Base-by-base conservation (phyloP, 176 grass and related monocot species). In the Raddia guianensis region DNA sequence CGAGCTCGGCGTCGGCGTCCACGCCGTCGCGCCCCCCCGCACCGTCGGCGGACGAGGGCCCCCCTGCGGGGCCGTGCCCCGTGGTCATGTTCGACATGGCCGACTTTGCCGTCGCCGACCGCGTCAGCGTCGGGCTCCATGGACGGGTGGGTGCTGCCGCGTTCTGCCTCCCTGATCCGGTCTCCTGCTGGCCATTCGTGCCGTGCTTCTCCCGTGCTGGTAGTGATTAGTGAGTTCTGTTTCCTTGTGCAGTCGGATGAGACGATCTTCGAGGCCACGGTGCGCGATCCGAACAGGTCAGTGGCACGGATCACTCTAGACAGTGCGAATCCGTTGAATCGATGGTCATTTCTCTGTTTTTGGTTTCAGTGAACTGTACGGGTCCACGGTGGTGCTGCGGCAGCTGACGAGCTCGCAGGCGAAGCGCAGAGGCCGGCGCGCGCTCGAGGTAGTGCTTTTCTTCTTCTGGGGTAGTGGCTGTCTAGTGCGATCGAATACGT, bases 121-220 rank as follows among this genome's bases (percentile, higher is more conserved):
- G 86, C 67, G 92, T 98, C 69, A 95, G 92, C 75, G 84, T 98
- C 50, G 92, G 95, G 16, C 95, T 98, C 88, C 95, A 98, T 49
- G 95, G 90, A 61, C 89, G 92, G 92, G 95, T 91, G 50, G 53
- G 90, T 79, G 45, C 32, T 79, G 45, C 32, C 43, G 19, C n/a
- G 14, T 16, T 14, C 12, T 32, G 13, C 43, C 56, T 34, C 63
- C 7, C 37, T 6, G 19, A 74, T 89, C 80, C 20, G 35, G 32
- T 55, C 49, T 49, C 32, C 63, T 11, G 32, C 37, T 73, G 9
- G 50, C n/a, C 37, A 75, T 53, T 77, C 78, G 66, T 54, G 5
- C 34, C 51, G 34, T 13, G 20, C 27, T 83, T 70, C 60, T 70
- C 55, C 27, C 62, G n/a, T 69, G 74, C 21, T 43, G 80, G 19